Conservation (phyloP, 352 stramenopile genomes). For the Blastocystis sp. region DNA sequence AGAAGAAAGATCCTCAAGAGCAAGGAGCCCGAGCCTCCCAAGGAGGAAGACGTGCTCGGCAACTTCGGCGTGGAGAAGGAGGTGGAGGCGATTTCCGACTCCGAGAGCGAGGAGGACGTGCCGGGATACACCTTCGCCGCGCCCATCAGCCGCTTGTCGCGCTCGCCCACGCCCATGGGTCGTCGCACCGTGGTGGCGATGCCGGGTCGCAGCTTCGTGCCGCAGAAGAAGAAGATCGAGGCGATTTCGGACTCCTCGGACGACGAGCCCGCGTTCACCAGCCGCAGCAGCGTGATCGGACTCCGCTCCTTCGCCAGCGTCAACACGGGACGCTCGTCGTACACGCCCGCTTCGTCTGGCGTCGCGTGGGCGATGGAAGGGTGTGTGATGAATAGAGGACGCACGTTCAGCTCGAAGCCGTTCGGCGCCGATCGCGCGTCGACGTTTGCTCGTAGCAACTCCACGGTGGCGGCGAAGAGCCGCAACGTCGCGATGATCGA, state of each 20-base stretch:
- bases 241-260: neutral
- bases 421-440: constrained; percentile 52
- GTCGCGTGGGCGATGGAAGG: neutral
- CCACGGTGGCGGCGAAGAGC: neutral
- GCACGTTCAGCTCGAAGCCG: neutral
- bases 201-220: constrained; percentile 50
- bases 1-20: neutral
- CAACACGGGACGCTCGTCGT: neutral
- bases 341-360: neutral
- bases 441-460: constrained; percentile 12
- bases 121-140: constrained; percentile 48
- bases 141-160: constrained; percentile 53
- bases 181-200: constrained; percentile 8
- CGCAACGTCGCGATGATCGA: constrained; percentile 35
- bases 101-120: neutral
- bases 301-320: constrained; percentile 17
- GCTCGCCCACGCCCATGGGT: constrained; percentile 34
- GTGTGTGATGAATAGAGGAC: neutral
- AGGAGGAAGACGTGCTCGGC: constrained; percentile 43
- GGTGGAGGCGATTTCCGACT: constrained; percentile 45
- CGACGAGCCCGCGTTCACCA: constrained; percentile 29
- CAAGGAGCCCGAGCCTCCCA: neutral
- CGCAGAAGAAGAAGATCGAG: neutral
- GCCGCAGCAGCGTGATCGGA: neutral
- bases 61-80: constrained; percentile 54